phyloP scores from a whole-genome alignment of 108 stramenopile species.

The Nannochloropsis salina region DNA sequence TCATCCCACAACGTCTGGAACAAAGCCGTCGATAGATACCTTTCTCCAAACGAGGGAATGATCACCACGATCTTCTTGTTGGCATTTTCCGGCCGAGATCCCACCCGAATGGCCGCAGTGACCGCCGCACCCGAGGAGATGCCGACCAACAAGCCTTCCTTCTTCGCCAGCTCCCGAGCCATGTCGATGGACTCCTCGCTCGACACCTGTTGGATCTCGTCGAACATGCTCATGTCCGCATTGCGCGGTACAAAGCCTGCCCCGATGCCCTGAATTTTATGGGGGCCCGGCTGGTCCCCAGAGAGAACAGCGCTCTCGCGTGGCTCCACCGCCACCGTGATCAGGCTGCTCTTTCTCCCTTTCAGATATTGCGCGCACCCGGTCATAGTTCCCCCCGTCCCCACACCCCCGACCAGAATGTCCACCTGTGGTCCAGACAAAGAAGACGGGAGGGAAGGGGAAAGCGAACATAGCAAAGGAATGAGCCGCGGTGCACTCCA shows the following conservation, averaged over 20 bases:
- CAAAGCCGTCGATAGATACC: slow-evolving; percentile 49
- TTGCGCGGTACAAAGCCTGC: slow-evolving; percentile 78
- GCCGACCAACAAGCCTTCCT: slow-evolving; percentile 55
- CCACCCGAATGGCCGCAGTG: slow-evolving; percentile 25
- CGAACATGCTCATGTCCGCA: slow-evolving; percentile 66
- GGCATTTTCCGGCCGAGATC: slow-evolving; percentile 38
- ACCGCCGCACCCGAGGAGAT: slow-evolving; percentile 55
- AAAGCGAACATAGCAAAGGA: not conserved
- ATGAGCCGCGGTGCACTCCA: too few relatives aligned
- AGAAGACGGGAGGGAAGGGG: not conserved
- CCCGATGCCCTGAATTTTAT: slow-evolving; percentile 83
- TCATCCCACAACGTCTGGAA: slow-evolving; percentile 47
- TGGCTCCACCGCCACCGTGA: slow-evolving; percentile 49
- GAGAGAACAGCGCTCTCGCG: slow-evolving; percentile 55
- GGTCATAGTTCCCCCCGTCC: slow-evolving; percentile 54
- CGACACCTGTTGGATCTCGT: slow-evolving; percentile 44
- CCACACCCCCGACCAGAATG: slow-evolving; percentile 71
- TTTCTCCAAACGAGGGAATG: slow-evolving; percentile 57
- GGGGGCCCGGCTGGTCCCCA: slow-evolving; percentile 70
- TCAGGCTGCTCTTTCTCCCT: slow-evolving; percentile 44
- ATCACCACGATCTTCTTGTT: slow-evolving; percentile 53
- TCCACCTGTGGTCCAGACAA: slow-evolving; percentile 53
- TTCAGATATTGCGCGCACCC: slow-evolving; percentile 50
- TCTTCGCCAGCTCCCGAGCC: slow-evolving; percentile 52
- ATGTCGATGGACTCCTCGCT: slow-evolving; percentile 52